Evolutionary conservation across 805 yeast genomes (phyloP).

Genomic region (Sugiyamaella chiloensis): DNA sequence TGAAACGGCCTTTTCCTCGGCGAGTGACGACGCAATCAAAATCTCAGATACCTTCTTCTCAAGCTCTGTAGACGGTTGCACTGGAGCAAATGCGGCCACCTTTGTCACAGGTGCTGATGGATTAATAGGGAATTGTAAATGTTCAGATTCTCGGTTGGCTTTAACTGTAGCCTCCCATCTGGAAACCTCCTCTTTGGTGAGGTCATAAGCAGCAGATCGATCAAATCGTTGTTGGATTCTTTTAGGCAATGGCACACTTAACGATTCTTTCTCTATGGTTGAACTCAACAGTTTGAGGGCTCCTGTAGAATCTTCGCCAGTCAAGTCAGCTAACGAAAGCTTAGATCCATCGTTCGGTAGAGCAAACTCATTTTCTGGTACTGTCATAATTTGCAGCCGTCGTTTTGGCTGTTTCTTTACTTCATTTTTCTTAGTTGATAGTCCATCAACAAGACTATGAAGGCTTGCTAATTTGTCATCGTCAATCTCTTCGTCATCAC

Average conservation of each 20-base stretch:
- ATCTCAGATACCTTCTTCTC: slow-evolving; percentile 63
- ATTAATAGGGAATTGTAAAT: slow-evolving; percentile 70
- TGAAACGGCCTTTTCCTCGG: slow-evolving; percentile 72
- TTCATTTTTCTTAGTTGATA: slow-evolving; percentile 13
- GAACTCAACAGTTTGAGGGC: slow-evolving; percentile 43
- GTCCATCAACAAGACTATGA: slow-evolving; percentile 34
- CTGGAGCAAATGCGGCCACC: slow-evolving; percentile 54
- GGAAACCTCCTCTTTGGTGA: slow-evolving; percentile 79
- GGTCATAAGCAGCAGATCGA: slow-evolving; percentile 84
- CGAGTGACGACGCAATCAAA: slow-evolving; percentile 60
- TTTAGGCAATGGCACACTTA: slow-evolving; percentile 79
- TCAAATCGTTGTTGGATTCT: slow-evolving; percentile 83
- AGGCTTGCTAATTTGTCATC: slow-evolving; percentile 43
- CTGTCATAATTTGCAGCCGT: slow-evolving; percentile 50
- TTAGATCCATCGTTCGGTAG: slow-evolving; percentile 63
- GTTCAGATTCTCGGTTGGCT: slow-evolving; percentile 79
- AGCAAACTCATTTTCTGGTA: slow-evolving; percentile 66
- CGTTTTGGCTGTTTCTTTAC: slow-evolving; percentile 38
- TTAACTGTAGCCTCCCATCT: slow-evolving; percentile 87
- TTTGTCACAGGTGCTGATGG: slow-evolving; percentile 43
- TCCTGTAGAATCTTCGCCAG: slow-evolving; percentile 50
- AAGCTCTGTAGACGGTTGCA: slow-evolving; percentile 51
- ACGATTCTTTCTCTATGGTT: slow-evolving; percentile 32
- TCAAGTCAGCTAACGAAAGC: slow-evolving; percentile 70
- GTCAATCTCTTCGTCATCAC: slow-evolving; percentile 47